Percentiles rank a stretch among this genome's conserved stretches.
Evolutionary conservation across 2,329 filamentous ascomycete species (phyloP).

Genomic region (Pseudogymnoascus sp.): DNA sequence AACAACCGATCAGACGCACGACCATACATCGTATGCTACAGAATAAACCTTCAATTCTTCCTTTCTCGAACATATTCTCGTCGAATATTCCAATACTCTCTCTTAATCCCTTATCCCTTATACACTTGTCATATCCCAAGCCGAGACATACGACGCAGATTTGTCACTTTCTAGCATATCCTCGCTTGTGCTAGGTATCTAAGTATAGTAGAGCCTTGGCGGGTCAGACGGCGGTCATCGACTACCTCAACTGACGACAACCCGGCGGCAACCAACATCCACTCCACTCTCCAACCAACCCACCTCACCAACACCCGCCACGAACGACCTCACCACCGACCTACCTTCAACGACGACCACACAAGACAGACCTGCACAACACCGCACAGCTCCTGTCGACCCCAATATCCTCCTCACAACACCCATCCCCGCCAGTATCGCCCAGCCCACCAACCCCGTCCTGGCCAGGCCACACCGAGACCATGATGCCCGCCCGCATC

Average conservation of each 20-base stretch:
- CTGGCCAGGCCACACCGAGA: not conserved
- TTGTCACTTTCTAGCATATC: not conserved
- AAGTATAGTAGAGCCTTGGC: conserved; percentile 1
- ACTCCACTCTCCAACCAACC: not conserved
- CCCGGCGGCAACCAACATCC: not conserved
- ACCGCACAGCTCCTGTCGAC: not conserved
- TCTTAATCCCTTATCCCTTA: too few relatives aligned
- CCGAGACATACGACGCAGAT: too few relatives aligned
- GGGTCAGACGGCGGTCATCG: not conserved
- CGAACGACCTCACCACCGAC: not conserved
- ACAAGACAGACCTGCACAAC: not conserved
- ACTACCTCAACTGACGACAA: not conserved
- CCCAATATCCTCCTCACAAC: not conserved
- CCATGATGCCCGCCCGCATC: not conserved
- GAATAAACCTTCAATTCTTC: not conserved
- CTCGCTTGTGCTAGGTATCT: not conserved
- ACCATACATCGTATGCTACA: not conserved
- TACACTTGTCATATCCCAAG: too few relatives aligned
- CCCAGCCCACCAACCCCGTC: not conserved
- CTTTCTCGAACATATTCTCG: not conserved
- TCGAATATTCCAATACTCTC: not conserved
- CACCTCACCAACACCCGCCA: not conserved
- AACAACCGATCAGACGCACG: not conserved
- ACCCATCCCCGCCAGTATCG: not conserved
- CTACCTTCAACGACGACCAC: not conserved